Evolutionary conservation across 1,284 basidiomycete genomes (phyloP).

Genomic region (Trichosporon asahii): DNA sequence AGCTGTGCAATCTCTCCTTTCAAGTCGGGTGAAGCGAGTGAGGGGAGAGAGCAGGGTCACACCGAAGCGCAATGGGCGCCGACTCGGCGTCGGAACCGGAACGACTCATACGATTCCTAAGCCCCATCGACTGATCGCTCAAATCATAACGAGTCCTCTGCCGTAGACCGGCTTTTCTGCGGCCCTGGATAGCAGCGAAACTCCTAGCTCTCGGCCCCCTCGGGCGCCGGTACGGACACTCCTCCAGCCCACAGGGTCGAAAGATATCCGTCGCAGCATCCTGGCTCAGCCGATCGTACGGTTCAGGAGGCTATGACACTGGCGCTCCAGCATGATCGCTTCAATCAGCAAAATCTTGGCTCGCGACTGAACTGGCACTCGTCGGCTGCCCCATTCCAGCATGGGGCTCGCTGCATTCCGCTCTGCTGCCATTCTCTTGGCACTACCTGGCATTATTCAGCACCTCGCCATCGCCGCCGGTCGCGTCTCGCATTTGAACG

Average conservation of each 20-base stretch:
- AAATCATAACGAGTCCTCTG: background rate
- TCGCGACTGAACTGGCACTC: background rate
- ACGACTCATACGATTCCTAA: background rate
- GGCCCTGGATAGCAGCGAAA: background rate
- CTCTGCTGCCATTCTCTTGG: background rate
- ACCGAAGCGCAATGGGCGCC: background rate
- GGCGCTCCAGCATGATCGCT: background rate
- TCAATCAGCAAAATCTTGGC: background rate
- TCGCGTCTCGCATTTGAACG: background rate
- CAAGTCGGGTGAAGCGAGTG: background rate
- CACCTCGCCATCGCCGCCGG: background rate
- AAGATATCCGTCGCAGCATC: background rate
- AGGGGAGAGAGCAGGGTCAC: too few relatives aligned
- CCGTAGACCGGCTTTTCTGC: background rate
- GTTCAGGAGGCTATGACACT: background rate
- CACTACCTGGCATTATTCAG: background rate
- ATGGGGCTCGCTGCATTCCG: too few relatives aligned
- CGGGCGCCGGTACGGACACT: background rate
- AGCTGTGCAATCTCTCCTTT: background rate
- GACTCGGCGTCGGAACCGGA: background rate
- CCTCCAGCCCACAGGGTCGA: background rate
- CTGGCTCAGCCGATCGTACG: background rate
- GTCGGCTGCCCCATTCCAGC: background rate
- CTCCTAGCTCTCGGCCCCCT: background rate
- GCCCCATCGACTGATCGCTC: background rate